A percentile compares a stretch with the other conserved stretches of the same genome.
Evolutionary conservation across 306 rosid genomes (phyloP).

Genomic region (Prunus campanulata): DNA sequence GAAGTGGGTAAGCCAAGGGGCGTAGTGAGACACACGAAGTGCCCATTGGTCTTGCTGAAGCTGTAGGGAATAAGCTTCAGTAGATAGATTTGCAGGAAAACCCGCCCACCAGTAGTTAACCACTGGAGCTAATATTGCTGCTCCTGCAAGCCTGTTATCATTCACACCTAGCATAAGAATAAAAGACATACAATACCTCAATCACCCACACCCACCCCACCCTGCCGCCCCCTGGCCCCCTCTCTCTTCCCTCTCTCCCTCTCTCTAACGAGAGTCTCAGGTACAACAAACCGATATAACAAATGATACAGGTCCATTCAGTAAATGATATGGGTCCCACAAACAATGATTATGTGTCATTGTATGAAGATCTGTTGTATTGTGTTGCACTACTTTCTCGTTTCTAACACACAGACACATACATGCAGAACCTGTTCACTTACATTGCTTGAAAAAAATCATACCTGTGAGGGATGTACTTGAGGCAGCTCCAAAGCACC

Average conservation of each 20-base stretch:
- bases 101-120: slow-evolving; percentile 85
- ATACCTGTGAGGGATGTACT: slow-evolving; percentile 85
- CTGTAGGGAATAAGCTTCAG: slow-evolving; percentile 39
- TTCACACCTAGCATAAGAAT: slow-evolving; percentile 7
- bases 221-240: too few species aligned
- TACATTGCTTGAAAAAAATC: slow-evolving; percentile 5
- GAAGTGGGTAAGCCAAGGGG: slow-evolving; percentile 88
- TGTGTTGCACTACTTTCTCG: background rate
- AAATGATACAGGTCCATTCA: background rate
- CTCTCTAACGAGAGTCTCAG: background rate
- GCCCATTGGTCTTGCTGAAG: slow-evolving; percentile 66
- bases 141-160: slow-evolving; percentile 73
- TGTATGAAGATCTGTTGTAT: background rate
- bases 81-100: slow-evolving; percentile 63
- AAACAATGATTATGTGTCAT: too few species aligned
- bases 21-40: slow-evolving; percentile 63
- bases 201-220: background rate
- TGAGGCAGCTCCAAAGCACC: slow-evolving; percentile 71
- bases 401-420: background rate
- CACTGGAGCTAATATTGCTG: slow-evolving; percentile 62
- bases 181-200: background rate
- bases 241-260: background rate
- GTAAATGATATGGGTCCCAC: background rate
- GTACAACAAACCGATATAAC: background rate
- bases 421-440: background rate